Evolutionary conservation across 23 red algal species (phyloP).

Genomic region (Gracilaria gracilis): DNA sequence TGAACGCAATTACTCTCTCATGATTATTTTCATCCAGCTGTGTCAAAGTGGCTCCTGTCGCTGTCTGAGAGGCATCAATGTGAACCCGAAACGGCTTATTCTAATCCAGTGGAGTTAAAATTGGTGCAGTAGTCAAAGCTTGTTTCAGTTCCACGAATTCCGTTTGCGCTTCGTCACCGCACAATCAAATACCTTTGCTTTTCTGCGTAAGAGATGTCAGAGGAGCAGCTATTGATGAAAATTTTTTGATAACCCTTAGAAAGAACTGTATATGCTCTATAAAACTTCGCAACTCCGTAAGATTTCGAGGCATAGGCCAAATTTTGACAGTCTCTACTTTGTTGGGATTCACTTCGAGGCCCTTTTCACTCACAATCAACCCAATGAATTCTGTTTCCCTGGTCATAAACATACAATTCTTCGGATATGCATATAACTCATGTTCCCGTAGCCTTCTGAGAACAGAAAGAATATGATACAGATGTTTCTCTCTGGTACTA

Average conservation of each 20-base stretch:
- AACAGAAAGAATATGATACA: conserved; percentile 8
- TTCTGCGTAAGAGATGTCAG: too few species aligned
- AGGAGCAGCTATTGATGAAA: too few species aligned
- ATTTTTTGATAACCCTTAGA: too few species aligned
- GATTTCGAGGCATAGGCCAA: neutral
- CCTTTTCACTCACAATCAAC: neutral
- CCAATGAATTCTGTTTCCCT: conserved; percentile 20
- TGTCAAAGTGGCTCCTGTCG: neutral
- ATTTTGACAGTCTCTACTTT: conserved; percentile 17
- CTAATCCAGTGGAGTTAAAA: neutral
- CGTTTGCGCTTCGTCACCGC: neutral
- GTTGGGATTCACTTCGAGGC: neutral
- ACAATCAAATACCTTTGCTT: neutral
- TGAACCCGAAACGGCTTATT: neutral
- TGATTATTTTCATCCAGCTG: neutral
- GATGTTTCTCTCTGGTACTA: neutral
- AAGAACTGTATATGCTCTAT: too few species aligned
- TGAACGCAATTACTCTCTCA: conserved; percentile 1
- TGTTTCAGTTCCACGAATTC: neutral
- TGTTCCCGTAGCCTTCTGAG: neutral
- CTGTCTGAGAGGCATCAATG: conserved; percentile 3
- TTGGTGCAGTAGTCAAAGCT: neutral
- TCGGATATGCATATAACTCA: conserved; percentile 7
- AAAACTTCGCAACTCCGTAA: conserved; percentile 16
- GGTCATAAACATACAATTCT: conserved; percentile 37